Conservation (phyloP, 169 alveolate genomes). For the Theileria luwenshuni region DNA sequence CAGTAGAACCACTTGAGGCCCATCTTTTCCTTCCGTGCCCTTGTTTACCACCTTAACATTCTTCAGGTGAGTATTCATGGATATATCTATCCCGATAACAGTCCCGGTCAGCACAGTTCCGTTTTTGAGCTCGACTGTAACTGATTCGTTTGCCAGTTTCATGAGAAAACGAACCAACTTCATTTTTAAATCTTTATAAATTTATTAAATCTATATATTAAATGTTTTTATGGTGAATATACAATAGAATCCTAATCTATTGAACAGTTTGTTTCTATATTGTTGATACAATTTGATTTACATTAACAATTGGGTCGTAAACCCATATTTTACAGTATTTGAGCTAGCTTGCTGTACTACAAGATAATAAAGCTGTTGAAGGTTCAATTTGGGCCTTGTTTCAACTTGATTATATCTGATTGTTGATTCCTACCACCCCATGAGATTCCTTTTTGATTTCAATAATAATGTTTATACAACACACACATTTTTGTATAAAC, state of each 20-base stretch:
- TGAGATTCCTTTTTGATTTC: slow-evolving; percentile 11
- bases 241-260: too few species aligned
- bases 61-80: slow-evolving; percentile 98
- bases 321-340: slow-evolving; percentile 18
- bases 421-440: neutral
- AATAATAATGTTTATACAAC: neutral
- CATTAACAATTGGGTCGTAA: neutral
- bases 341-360: neutral
- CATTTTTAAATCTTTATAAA: slow-evolving; percentile 77
- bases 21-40: slow-evolving; percentile 80
- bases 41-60: slow-evolving; percentile 95
- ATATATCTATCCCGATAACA: slow-evolving; percentile 94
- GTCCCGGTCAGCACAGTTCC: slow-evolving; percentile 97
- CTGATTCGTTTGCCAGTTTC: slow-evolving; percentile 95
- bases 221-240: too few species aligned
- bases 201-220: neutral
- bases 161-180: slow-evolving; percentile 95
- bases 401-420: too few species aligned
- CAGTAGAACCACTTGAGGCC: slow-evolving; percentile 67
- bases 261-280: neutral
- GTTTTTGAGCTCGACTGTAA: slow-evolving; percentile 95
- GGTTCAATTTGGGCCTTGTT: too few species aligned
- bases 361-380: too few species aligned
- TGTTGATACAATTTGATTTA: neutral
- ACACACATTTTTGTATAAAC: slow-evolving; percentile 5